Percentiles rank a stretch among this genome's conserved stretches.
Conservation (phyloP, 768 basidiomycete species). For the Xerocomellus intermedius region DNA sequence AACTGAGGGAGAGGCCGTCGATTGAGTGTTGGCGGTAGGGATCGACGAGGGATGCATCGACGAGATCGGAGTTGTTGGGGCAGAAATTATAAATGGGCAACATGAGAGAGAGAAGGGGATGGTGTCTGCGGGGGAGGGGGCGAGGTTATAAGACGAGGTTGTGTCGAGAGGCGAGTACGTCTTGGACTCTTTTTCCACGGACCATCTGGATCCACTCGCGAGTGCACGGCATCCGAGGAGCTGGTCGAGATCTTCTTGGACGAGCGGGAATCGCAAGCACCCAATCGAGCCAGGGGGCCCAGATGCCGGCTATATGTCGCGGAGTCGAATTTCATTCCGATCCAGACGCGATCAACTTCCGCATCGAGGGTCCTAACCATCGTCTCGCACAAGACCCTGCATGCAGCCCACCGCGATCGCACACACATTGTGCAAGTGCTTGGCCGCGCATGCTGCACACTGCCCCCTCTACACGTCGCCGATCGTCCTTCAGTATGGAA, state of each 20-base stretch:
- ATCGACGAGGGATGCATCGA: slow-evolving; percentile 7
- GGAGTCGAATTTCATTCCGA: slow-evolving; percentile 25
- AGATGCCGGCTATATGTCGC: slow-evolving; percentile 10
- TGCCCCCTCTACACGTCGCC: not conserved
- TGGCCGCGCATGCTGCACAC: not conserved
- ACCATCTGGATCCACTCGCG: not conserved
- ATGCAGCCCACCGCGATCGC: not conserved
- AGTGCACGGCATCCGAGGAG: slow-evolving; percentile 28
- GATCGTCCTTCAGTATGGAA: not conserved
- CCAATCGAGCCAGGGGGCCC: not conserved
- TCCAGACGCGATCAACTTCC: slow-evolving; percentile 25
- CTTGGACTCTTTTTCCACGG: slow-evolving; percentile 1
- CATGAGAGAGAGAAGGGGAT: not conserved
- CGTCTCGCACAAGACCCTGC: not conserved
- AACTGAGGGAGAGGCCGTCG: slow-evolving; percentile 4
- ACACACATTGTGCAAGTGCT: not conserved
- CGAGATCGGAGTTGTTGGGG: slow-evolving; percentile 5
- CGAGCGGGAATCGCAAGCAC: not conserved
- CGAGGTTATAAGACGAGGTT: slow-evolving; percentile 4
- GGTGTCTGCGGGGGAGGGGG: not conserved
- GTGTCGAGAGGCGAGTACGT: too few species aligned
- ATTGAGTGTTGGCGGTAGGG: not conserved
- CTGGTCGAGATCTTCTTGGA: slow-evolving; percentile 1
- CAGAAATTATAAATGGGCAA: slow-evolving; percentile 7
- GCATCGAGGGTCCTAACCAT: slow-evolving; percentile 3